Base-by-base conservation (phyloP, 225 moss, liverwort and hornwort species). In the Anthoceros angustus region DNA sequence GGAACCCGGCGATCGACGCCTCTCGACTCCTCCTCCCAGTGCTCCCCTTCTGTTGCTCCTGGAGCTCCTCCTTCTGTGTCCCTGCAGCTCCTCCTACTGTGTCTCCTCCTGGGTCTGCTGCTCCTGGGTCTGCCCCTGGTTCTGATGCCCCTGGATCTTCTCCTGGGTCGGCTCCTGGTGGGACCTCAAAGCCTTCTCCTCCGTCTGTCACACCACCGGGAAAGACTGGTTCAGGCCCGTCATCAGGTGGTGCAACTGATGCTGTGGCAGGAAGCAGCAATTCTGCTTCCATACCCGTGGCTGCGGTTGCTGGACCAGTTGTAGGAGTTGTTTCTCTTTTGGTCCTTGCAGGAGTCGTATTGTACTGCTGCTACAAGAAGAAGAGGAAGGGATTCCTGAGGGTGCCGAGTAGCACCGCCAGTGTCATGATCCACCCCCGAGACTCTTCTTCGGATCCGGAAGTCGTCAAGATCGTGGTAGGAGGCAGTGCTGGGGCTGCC, bases 401-500 rank as follows among this genome's bases (percentile, higher is more conserved):
- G 55, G 55, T 55, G 8, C 55, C 55, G 14, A 15, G n/a, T 20
- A 46, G 16, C 16, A 23, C n/a, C 10, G 6, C 55, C 8, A 15
- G 55, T 20, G 55, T 55, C 14, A 55, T 15, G 55, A 55, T 55
- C 55, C 55, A 55, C 55, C 55, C n/a, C 8, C 18, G 55, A 20
- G n/a, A 55, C 55, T 20, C 45, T 46, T 46, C 55, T 18, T 55
- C 55, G 14, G 55, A 55, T 55, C 55, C 55, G 14, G 55, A 55
- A 55, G 16, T 55, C 0, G 55, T 15, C 8, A 20, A 20, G n/a
- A 23, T 15, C 55, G n/a, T 15, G 6, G 55, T 46, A 2, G 45
- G 55, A 9, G 55, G 55, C 10, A 55, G n/a, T 7, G 55, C n/a
- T 7, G 55, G 32, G 32, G 32, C 32, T 32, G 32, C 32, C 1